Evolutionary conservation across 73 alveolate genomes (phyloP).

Genomic region (Tetrahymena thermophila): DNA sequence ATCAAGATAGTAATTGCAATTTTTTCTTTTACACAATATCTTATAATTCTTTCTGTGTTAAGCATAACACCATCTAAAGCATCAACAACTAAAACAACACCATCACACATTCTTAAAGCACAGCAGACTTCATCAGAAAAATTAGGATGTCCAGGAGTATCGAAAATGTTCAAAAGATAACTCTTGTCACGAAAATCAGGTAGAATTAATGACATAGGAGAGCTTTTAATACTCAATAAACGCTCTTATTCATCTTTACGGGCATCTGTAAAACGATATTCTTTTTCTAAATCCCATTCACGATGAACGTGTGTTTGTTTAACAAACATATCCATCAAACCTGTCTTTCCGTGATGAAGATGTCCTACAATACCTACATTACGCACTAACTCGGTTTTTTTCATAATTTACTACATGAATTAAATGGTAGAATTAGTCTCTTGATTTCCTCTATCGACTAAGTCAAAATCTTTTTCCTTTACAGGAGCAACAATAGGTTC

Average conservation of each 20-base stretch:
- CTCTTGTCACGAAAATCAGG: constrained; percentile 96
- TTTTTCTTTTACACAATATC: constrained; percentile 71
- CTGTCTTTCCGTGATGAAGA: constrained; percentile 98
- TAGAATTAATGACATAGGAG: constrained; percentile 92
- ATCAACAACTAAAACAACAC: constrained; percentile 87
- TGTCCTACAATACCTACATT: constrained; percentile 96
- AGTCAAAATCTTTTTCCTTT: constrained; percentile 82
- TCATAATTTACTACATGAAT: constrained; percentile 84
- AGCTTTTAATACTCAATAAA: constrained; percentile 83
- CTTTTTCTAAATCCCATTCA: constrained; percentile 63
- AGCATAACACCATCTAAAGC: constrained; percentile 85
- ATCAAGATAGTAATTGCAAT: constrained; percentile 84
- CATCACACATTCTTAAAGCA: constrained; percentile 85
- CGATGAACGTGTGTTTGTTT: constrained; percentile 82
- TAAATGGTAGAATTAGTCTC: constrained; percentile 83
- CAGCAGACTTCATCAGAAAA: constrained; percentile 92
- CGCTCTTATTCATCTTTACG: constrained; percentile 95
- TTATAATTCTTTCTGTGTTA: constrained; percentile 67
- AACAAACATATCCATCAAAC: constrained; percentile 92
- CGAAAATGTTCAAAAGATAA: constrained; percentile 89
- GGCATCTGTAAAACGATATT: constrained; percentile 90
- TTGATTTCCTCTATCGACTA: constrained; percentile 79
- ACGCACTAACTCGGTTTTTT: constrained; percentile 89
- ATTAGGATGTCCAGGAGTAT: constrained; percentile 99
- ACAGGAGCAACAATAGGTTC: constrained; percentile 98